Percentiles rank a stretch among this genome's conserved stretches.
phyloP scores from a whole-genome alignment of 2,329 filamentous ascomycete species.

The Spiromastix sp. region DNA sequence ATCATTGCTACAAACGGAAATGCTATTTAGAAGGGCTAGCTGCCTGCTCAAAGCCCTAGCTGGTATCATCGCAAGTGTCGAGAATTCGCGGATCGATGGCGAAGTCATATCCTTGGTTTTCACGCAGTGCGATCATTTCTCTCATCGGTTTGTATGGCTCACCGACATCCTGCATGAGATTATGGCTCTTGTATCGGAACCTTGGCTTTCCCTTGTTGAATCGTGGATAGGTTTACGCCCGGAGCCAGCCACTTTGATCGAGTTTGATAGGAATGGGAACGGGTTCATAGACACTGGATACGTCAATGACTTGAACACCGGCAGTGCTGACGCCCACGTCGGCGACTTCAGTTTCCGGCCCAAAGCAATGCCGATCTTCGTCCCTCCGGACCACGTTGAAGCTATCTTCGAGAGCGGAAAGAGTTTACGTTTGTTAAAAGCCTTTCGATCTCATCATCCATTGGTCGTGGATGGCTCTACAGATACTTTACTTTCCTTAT shows the following conservation, averaged over 20 bases:
- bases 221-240: conserved; percentile 64
- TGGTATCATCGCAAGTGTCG: conserved; percentile 35
- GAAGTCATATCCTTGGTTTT: conserved; percentile 53
- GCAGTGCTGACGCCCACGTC: conserved; percentile 50
- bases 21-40: conserved; percentile 28
- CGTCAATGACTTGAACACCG: conserved; percentile 50
- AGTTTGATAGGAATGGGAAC: conserved; percentile 41
- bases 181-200: conserved; percentile 50
- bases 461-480: conserved; percentile 47
- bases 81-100: conserved; percentile 44
- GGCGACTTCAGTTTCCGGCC: conserved; percentile 44
- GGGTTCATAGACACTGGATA: conserved; percentile 53
- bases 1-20: conserved; percentile 28
- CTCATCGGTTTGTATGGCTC: conserved; percentile 53
- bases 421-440: conserved; percentile 62
- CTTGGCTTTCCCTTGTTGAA: conserved; percentile 58
- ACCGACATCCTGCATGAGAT: conserved; percentile 58
- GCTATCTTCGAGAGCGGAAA: conserved; percentile 70
- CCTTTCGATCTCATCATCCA: conserved; percentile 61
- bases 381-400: conserved; percentile 58
- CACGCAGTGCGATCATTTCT: conserved; percentile 50
- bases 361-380: conserved; percentile 59
- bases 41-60: conserved; percentile 27
- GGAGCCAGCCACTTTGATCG: conserved; percentile 43
- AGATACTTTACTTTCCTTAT: conserved; percentile 41